These are phyloP conservation scores for Macrophomina pseudophaseolina DNA, from an alignment of 2,329 filamentous ascomycete genomes.

Conservation along the genomic window DNA sequence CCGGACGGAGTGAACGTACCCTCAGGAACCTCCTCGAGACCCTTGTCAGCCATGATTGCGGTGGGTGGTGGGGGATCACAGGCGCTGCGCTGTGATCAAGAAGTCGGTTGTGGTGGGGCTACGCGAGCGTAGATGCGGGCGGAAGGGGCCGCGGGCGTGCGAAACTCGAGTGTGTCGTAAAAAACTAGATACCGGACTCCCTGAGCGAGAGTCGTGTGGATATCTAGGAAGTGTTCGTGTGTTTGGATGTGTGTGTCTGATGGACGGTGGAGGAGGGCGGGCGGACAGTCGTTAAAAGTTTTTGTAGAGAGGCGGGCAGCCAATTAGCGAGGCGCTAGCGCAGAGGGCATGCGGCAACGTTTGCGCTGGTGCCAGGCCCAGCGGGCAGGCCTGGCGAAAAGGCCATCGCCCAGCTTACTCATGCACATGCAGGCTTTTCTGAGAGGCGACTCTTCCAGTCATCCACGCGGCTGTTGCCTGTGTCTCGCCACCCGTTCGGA, in stretches of 20 bases:
- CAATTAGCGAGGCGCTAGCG: conserved; percentile 29
- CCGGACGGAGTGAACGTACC: conserved; percentile 63
- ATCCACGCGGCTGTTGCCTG: background rate
- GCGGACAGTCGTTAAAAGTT: conserved; percentile 32
- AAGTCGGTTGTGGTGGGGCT: conserved; percentile 41
- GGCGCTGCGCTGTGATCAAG: conserved; percentile 61
- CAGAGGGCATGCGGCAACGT: conserved; percentile 22
- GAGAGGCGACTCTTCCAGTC: conserved; percentile 7
- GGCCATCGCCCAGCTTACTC: background rate
- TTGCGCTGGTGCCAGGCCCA: conserved; percentile 11
- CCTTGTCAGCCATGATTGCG: conserved; percentile 99
- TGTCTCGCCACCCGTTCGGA: conserved; percentile 12
- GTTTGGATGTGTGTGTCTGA: conserved; percentile 34
- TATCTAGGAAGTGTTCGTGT: conserved; percentile 45
- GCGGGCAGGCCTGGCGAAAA: background rate
- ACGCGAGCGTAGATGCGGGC: conserved; percentile 47
- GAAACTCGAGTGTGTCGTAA: conserved; percentile 33
- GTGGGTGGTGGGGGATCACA: conserved; percentile 64
- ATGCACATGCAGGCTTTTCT: conserved; percentile 12
- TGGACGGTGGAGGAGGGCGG: conserved; percentile 35
- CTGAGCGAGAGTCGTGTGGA: conserved; percentile 50
- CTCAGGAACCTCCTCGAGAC: conserved; percentile 97
- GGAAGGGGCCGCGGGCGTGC: conserved; percentile 45
- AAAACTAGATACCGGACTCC: conserved; percentile 56
- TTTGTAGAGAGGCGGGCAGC: conserved; percentile 25